Evolutionary conservation across 164 flowering plant species (phyloP), one percentile per base, ranked within the genome.

Genomic region (Vitis rupestris): DNA sequence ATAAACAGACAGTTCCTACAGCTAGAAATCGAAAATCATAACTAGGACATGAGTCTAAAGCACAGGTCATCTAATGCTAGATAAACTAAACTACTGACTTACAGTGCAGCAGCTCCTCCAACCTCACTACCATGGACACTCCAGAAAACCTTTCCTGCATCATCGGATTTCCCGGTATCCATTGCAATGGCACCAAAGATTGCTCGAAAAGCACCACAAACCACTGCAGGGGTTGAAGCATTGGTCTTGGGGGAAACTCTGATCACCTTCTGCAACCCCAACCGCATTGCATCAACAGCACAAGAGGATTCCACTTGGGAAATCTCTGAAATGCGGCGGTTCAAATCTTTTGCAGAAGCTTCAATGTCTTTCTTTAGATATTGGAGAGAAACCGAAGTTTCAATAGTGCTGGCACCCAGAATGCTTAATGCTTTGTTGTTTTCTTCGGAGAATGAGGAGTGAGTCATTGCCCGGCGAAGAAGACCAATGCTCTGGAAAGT

Each of bases 381-480:
- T 3, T 59, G 71, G 14, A 88, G 74, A 1, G 88, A 61, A 7
- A 82, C 80, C 1, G 86, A 71, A 12, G 93, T 71, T 56, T 83
- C 83, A 11, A 92, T 82, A 10, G 82, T 64, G 23, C 74, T 75
- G 16, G 72, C 70, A 2, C 96, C 98, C 12, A 90, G 64, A 63
- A 88, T 72, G 80, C 89, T 80, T 29, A 92, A 72, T 10, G 84
- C 89, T 65, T 62, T 82, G 78, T 89, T 87, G 82, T 89, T 92
- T 77, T 89, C 98, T 61, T 77, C 78, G 4, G 98, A 89, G 77
- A 61, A 87, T 4, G 97, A 92, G 2, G 91, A 27, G 59, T 92
- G 97, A 1, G 96, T 92, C 92, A 90, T 79, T 9, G 93, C 91
- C 5, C 89, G 86, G 3, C 88, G 83, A 9, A 92, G 89, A 48